A percentile compares a stretch with the other conserved stretches of the same genome.
These are phyloP conservation scores for Leishmania arabica DNA, from an alignment of 208 protist genomes.

Conservation along the genomic window DNA sequence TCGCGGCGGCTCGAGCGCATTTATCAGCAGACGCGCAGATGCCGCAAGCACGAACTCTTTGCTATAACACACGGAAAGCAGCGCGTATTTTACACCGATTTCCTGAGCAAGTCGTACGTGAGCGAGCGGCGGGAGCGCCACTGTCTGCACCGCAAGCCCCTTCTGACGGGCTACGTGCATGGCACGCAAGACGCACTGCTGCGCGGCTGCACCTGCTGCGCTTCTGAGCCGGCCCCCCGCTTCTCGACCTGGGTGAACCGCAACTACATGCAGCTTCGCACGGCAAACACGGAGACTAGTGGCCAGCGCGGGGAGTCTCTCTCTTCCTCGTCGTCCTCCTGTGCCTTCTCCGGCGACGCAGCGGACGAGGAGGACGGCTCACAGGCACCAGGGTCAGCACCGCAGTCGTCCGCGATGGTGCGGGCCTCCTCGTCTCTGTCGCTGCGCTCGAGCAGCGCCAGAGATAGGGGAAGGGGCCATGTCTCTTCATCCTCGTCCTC, in stretches of 20 bases:
- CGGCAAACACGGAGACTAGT: slow-evolving; percentile 6
- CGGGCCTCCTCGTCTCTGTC: background rate
- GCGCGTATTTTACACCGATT: slow-evolving; percentile 34
- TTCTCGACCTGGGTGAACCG: slow-evolving; percentile 34
- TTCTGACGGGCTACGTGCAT: slow-evolving; percentile 32
- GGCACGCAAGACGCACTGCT: slow-evolving; percentile 29
- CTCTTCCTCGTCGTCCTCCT: too few species aligned
- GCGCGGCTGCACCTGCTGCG: slow-evolving; percentile 27
- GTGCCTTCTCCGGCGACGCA: background rate
- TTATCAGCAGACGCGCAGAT: slow-evolving; percentile 55
- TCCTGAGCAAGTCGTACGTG: slow-evolving; percentile 29
- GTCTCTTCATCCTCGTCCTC: background rate
- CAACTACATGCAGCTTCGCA: slow-evolving; percentile 28
- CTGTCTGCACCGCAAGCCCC: slow-evolving; percentile 25
- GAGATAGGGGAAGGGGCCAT: too few species aligned
- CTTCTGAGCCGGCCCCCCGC: slow-evolving; percentile 22
- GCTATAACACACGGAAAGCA: slow-evolving; percentile 30
- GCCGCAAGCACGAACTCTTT: slow-evolving; percentile 15
- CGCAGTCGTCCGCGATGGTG: background rate
- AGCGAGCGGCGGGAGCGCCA: slow-evolving; percentile 30
- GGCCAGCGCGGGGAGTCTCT: background rate
- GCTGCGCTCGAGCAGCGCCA: background rate
- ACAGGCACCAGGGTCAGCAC: background rate
- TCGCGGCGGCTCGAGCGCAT: slow-evolving; percentile 54
- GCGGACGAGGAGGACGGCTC: background rate